Conservation (phyloP, 2,329 filamentous ascomycete genomes). For the Lizonia empirigonia region DNA sequence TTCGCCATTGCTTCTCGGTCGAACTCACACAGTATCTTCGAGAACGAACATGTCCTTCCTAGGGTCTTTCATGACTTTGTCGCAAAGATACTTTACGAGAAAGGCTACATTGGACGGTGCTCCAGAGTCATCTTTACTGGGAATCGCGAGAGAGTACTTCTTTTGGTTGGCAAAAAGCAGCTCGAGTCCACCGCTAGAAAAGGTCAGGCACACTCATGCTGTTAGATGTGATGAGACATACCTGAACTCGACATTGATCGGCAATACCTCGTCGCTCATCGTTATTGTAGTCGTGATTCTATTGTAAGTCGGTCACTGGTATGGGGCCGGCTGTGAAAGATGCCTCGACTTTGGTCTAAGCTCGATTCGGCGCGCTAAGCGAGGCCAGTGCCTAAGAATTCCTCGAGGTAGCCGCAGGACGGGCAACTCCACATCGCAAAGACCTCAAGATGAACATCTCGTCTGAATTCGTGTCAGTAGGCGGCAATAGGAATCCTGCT, state of each 20-base stretch:
- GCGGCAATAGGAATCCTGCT: slow-evolving; percentile 87
- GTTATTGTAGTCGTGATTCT: slow-evolving; percentile 1
- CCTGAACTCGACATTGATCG: slow-evolving; percentile 77
- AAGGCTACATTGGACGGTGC: slow-evolving; percentile 71
- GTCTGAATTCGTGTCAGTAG: slow-evolving; percentile 69
- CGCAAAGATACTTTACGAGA: slow-evolving; percentile 79
- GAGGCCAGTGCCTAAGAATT: slow-evolving; percentile 42
- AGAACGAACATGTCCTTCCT: slow-evolving; percentile 89
- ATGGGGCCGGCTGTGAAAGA: slow-evolving; percentile 4
- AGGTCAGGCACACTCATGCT: slow-evolving; percentile 9
- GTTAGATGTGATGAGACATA: slow-evolving; percentile 45
- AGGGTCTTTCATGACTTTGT: slow-evolving; percentile 80
- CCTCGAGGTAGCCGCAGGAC: slow-evolving; percentile 23
- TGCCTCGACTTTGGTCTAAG: slow-evolving; percentile 16
- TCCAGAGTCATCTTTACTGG: slow-evolving; percentile 65
- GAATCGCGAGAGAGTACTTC: slow-evolving; percentile 72
- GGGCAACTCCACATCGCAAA: slow-evolving; percentile 22
- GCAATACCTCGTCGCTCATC: slow-evolving; percentile 49
- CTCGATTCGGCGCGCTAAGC: slow-evolving; percentile 27
- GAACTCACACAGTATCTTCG: slow-evolving; percentile 79
- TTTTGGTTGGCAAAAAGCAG: slow-evolving; percentile 87
- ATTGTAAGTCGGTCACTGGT: neutral
- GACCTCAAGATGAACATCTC: slow-evolving; percentile 37
- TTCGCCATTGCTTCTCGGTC: neutral
- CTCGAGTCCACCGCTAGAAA: slow-evolving; percentile 79